Percentiles rank a stretch among this genome's conserved stretches.
Evolutionary conservation across 2,329 filamentous ascomycete species (phyloP).

Genomic region (Cercospora sp.): DNA sequence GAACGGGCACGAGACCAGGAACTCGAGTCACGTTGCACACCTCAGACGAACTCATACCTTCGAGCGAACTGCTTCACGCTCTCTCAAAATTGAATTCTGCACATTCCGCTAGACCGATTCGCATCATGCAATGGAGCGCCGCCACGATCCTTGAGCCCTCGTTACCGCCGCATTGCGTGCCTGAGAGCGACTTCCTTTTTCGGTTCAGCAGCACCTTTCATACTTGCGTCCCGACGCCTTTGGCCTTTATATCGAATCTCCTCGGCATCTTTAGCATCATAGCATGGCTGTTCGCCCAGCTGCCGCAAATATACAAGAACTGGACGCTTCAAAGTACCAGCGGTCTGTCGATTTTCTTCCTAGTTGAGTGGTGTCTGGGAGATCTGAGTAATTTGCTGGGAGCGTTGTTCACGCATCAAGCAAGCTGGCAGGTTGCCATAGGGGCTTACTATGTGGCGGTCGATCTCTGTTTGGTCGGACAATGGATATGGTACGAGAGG

Average conservation of each 20-base stretch:
- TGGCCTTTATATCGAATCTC: slow-evolving; percentile 61
- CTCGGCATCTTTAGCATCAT: slow-evolving; percentile 64
- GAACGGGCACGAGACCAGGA: slow-evolving; percentile 28
- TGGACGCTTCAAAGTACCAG: slow-evolving; percentile 63
- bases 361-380: slow-evolving; percentile 66
- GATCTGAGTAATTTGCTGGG: slow-evolving; percentile 65
- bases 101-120: neutral
- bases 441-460: slow-evolving; percentile 67
- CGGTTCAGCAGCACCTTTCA: slow-evolving; percentile 60
- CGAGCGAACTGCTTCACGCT: slow-evolving; percentile 11
- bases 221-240: slow-evolving; percentile 63
- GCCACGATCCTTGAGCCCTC: slow-evolving; percentile 36
- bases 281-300: slow-evolving; percentile 68
- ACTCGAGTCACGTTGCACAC: neutral
- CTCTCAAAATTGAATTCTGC: slow-evolving; percentile 10
- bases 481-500: slow-evolving; percentile 67
- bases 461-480: slow-evolving; percentile 61
- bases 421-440: slow-evolving; percentile 65
- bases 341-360: slow-evolving; percentile 64
- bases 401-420: slow-evolving; percentile 63
- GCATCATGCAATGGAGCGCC: slow-evolving; percentile 35
- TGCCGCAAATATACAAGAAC: slow-evolving; percentile 71
- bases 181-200: slow-evolving; percentile 58
- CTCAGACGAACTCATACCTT: slow-evolving; percentile 5
- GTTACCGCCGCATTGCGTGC: slow-evolving; percentile 61